Evolutionary conservation across 352 stramenopile genomes (phyloP).

Genomic region (Phytophthora meadii): DNA sequence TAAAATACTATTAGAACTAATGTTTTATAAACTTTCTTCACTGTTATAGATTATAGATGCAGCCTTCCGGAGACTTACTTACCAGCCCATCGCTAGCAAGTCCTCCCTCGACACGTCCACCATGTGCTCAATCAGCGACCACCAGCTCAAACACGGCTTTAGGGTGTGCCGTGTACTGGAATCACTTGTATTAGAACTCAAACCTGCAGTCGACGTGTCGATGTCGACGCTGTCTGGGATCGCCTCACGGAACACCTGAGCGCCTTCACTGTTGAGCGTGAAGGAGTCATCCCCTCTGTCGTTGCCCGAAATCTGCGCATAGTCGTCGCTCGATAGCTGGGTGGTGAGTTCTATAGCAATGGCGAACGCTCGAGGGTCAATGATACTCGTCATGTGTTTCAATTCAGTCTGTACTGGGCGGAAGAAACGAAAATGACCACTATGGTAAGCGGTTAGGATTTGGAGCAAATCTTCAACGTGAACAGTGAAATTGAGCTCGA

Average conservation of each 20-base stretch:
- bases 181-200: neutral
- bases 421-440: constrained; percentile 30
- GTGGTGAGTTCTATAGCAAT: constrained; percentile 23
- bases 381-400: constrained; percentile 10
- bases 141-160: constrained; percentile 12
- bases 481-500: no score
- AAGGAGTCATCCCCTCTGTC: neutral
- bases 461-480: neutral
- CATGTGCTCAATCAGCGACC: constrained; percentile 18
- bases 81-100: constrained; percentile 15
- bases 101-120: constrained; percentile 15
- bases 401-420: neutral
- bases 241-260: neutral
- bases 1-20: no score
- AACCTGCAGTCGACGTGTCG: neutral
- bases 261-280: constrained; percentile 2
- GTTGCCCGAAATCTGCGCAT: neutral
- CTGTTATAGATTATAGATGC: no score
- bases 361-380: constrained; percentile 20
- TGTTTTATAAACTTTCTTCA: no score
- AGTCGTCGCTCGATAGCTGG: constrained; percentile 23
- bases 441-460: constrained; percentile 26
- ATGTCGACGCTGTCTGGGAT: constrained; percentile 7
- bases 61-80: neutral
- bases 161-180: neutral